Base-by-base conservation (phyloP, 306 rosid genomes). In the Citrullus mucosospermus region DNA sequence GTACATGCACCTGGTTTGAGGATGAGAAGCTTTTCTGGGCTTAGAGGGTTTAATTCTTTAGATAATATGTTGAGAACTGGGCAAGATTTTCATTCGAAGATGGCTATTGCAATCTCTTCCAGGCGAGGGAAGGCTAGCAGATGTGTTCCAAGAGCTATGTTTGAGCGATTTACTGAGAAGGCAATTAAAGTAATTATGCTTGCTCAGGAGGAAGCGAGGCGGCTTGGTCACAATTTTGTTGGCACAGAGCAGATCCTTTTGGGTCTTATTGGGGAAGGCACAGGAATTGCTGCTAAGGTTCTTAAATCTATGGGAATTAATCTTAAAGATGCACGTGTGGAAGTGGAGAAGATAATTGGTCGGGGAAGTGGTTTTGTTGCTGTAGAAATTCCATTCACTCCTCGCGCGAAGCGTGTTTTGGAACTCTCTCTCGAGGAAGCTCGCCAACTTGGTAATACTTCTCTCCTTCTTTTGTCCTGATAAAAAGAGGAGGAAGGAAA, bases 321-420 rank as follows among this genome's bases (percentile, higher is more conserved):
- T 84, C 97, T 95, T 56, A 95, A 95, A 90, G 97, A 92, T 81
- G 97, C 99, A 12, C 99, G 97, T 9, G 97, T 95, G 62, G 99
- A 95, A 85, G 98, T 95, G 80, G 98, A 95, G 84, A 95, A 95
- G 89, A 95, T 95, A 72, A 95, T 95, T 81, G 99, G 99, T 87
- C 90, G 99, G 85, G 99, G 99, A 12, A 92, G 99, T 82, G 99
- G 97, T 38, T 91, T 95, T 85, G 97, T 95, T 78, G 97, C 97
- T 1, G 99, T 91, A 48, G 99, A 95, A 82, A 95, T 95, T 84
- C 97, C 99, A 0, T 95, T 95, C 83, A 95, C 99, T 71, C 97
- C 99, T n/a, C 97, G 97, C 68, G 99, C 99, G 16, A 95, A 95
- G 91, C 97, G 97, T 73, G 97, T 92, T 58, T 85, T 95, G 89